Conservation (phyloP, 805 yeast species). For the Wickerhamomyces queroliae region DNA sequence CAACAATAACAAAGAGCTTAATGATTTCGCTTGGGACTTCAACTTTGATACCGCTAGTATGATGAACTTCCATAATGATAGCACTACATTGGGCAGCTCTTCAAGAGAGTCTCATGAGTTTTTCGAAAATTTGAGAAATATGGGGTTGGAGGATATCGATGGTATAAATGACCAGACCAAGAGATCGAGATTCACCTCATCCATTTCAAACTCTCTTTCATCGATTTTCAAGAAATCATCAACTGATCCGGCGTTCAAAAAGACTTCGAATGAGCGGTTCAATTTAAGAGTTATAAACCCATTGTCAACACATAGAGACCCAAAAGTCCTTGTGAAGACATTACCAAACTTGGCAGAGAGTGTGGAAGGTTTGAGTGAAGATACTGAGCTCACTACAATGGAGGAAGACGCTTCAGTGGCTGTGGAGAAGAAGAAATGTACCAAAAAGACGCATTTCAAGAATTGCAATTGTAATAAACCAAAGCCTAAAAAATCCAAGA, state of each 20-base stretch:
- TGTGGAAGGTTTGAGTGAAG: slow-evolving; percentile 12
- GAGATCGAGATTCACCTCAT: slow-evolving; percentile 9
- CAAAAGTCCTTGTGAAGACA: slow-evolving; percentile 4
- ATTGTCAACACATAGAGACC: slow-evolving; percentile 20
- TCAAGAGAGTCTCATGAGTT: slow-evolving; percentile 26
- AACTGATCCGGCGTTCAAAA: slow-evolving; percentile 16
- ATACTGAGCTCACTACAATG: no score
- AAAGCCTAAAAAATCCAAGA: slow-evolving; percentile 15
- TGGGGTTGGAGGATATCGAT: not conserved
- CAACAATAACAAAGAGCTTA: not conserved
- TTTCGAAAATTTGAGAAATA: slow-evolving; percentile 2
- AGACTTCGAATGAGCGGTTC: slow-evolving; percentile 20
- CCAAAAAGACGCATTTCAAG: slow-evolving; percentile 9
- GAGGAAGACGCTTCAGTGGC: slow-evolving; percentile 1
- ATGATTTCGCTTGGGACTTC: not conserved
- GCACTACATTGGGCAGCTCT: not conserved
- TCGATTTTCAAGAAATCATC: slow-evolving; percentile 16
- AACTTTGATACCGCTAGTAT: not conserved
- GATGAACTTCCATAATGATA: not conserved
- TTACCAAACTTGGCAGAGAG: slow-evolving; percentile 13
- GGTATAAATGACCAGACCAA: not conserved
- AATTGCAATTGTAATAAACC: slow-evolving; percentile 10
- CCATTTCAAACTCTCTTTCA: slow-evolving; percentile 17
- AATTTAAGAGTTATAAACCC: slow-evolving; percentile 30
- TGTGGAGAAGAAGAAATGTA: slow-evolving; percentile 1